Conservation (phyloP, 108 stramenopile species). For the Skeletonema tropicum region DNA sequence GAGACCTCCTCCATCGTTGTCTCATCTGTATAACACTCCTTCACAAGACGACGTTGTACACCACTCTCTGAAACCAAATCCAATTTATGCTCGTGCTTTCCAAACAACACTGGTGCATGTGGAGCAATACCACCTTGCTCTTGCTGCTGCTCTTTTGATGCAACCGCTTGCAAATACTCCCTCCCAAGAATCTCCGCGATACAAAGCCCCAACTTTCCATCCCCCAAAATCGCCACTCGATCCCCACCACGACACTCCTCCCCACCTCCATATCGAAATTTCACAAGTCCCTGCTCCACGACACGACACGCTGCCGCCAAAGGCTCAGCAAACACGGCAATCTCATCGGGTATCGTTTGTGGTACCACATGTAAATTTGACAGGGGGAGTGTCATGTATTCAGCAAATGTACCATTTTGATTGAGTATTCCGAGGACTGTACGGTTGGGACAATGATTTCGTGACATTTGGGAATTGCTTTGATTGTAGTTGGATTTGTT, state of each 20-base stretch:
- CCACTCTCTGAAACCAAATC: constrained; percentile 64
- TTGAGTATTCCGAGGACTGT: constrained; percentile 77
- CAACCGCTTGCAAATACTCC: constrained; percentile 36
- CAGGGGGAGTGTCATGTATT: constrained; percentile 70
- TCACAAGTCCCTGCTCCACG: constrained; percentile 64
- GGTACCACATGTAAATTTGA: constrained; percentile 73
- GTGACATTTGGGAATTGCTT: constrained; percentile 36
- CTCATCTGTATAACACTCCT: constrained; percentile 49
- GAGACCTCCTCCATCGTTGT: constrained; percentile 42
- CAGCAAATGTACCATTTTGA: constrained; percentile 75
- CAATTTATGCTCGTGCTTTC: constrained; percentile 71
- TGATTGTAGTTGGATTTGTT: constrained; percentile 27
- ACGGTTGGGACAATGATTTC: constrained; percentile 80
- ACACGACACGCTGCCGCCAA: constrained; percentile 85
- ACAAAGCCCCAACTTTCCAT: constrained; percentile 80
- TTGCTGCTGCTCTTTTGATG: neutral
- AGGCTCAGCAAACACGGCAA: constrained; percentile 80
- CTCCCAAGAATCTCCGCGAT: constrained; percentile 79
- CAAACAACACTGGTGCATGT: constrained; percentile 62
- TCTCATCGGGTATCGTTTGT: constrained; percentile 49
- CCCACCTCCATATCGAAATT: constrained; percentile 26
- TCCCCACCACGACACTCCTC: constrained; percentile 40
- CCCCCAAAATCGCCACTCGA: constrained; percentile 72
- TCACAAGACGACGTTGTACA: constrained; percentile 38
- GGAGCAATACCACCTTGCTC: neutral